A percentile compares a stretch with the other conserved stretches of the same genome.
Conservation (phyloP, 2,329 filamentous ascomycete species). For the Beauveria sp. region DNA sequence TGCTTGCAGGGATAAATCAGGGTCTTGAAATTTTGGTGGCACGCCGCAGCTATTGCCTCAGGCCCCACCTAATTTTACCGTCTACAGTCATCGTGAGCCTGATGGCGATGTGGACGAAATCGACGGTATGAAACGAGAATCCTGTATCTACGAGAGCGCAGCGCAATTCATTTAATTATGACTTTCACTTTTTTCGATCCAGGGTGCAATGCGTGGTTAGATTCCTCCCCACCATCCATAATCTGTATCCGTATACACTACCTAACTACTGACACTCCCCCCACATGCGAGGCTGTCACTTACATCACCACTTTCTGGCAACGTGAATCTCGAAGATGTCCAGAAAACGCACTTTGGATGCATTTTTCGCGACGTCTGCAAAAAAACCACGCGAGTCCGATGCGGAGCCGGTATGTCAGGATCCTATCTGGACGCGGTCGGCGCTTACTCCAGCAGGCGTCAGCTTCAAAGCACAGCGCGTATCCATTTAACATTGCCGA, state of each 20-base stretch:
- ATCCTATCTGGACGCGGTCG: background rate
- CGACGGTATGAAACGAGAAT: background rate
- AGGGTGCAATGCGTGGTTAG: background rate
- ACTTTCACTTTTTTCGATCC: too few species aligned
- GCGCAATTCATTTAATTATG: background rate
- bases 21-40: conserved; percentile 1
- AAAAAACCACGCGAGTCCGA: conserved; percentile 25
- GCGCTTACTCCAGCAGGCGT: conserved; percentile 15
- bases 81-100: background rate
- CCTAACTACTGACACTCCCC: background rate
- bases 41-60: conserved; percentile 2
- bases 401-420: background rate
- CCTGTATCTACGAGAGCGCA: background rate
- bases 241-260: background rate
- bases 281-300: background rate
- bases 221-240: background rate
- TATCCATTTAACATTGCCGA: conserved; percentile 45
- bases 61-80: conserved; percentile 5
- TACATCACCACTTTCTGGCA: conserved; percentile 3
- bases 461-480: conserved; percentile 31
- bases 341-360: conserved; percentile 57
- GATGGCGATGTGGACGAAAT: background rate
- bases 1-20: background rate
- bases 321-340: conserved; percentile 19
- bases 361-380: conserved; percentile 52